Evolutionary conservation across 352 stramenopile species (phyloP).

Genomic region (Pythium rhizo-oryzae): DNA sequence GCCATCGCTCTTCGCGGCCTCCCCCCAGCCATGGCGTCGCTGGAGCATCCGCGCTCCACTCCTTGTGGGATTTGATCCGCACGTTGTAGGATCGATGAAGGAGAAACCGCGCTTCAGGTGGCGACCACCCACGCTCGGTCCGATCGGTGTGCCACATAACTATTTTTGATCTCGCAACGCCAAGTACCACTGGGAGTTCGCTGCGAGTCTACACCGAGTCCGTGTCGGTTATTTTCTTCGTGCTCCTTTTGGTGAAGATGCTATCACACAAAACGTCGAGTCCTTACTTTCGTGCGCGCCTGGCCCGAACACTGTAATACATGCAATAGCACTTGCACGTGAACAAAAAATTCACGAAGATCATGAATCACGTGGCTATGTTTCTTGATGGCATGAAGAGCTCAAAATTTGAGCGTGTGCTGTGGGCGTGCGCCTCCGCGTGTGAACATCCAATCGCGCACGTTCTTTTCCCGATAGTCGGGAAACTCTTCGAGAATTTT

Average conservation of each 20-base stretch:
- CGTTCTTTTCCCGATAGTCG: conserved; percentile 50
- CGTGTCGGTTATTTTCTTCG: neutral
- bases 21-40: conserved; percentile 17
- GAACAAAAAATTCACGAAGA: too few species aligned
- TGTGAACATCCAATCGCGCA: conserved; percentile 47
- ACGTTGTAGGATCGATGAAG: neutral
- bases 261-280: too few species aligned
- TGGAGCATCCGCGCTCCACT: neutral
- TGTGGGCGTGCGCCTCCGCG: conserved; percentile 5
- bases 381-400: too few species aligned
- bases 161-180: neutral
- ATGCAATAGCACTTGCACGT: too few species aligned
- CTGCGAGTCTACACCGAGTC: neutral
- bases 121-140: too few species aligned
- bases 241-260: too few species aligned
- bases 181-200: neutral
- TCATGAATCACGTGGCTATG: too few species aligned
- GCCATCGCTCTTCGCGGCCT: neutral
- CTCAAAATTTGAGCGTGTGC: neutral
- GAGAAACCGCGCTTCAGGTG: neutral
- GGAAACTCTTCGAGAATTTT: conserved; percentile 50
- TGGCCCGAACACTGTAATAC: too few species aligned
- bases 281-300: too few species aligned
- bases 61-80: neutral
- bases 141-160: neutral